Base-by-base conservation (phyloP, 305 asterid species). In the Fraxinus latifolia region DNA sequence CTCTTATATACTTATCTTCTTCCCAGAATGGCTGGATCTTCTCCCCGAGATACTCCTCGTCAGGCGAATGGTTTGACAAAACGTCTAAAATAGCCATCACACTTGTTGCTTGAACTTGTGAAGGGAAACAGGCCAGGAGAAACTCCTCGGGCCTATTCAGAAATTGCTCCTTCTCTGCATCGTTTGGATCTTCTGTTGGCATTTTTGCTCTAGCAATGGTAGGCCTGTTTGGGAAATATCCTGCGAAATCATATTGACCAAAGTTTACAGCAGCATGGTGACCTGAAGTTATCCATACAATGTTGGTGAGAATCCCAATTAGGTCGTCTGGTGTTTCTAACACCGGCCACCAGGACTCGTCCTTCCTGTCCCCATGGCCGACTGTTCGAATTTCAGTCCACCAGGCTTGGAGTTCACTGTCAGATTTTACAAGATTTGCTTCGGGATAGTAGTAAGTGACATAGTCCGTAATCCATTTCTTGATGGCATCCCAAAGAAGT, bases 181-280 rank as follows among this genome's bases (percentile, higher is more conserved):
- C 88, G 0, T 34, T 87, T 29, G 92, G 91, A 6, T 91, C 90
- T 79, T 95, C 98, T 0, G 78, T 80, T 0, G 97, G 98, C 93
- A 95, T 89, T 14, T 65, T 84, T 1, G 76, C 68, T 33, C 98
- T 86, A 3, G 95, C 96, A 44, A 86, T 83, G 36, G 95, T 83
- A 0, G 97, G 98, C 85, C 97, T 80, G 73, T 93, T 95, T 1
- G 98, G 98, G 5, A 93, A 88, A 74, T 90, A 92, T 6, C 87
- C 98, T 0, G 81, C 96, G 12, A 72, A 93, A 37, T 88, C 87
- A 12, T 83, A 95, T 31, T 95, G 98, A 0, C 98, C 97, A 7
- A 95, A 93, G 84, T 93, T 93, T 0, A 93, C 97, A 0, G 97
- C 97, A 4, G 97, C 92, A 62, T 92, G 98, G 87, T 92, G 97